phyloP scores from a whole-genome alignment of 177 flowering plant species.

The Telopea speciosissima region DNA sequence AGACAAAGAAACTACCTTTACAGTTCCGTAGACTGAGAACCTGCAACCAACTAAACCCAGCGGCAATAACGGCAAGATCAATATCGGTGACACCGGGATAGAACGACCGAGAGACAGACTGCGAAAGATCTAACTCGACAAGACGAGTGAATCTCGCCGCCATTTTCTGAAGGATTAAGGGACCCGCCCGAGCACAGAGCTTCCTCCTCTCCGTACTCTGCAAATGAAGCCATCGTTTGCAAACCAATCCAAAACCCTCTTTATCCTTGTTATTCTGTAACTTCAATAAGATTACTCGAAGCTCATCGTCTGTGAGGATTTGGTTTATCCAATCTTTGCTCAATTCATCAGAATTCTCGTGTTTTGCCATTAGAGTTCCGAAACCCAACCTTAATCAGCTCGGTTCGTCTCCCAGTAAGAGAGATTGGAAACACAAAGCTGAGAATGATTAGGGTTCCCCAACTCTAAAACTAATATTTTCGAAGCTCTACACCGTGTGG shows the following conservation, averaged over 20 bases:
- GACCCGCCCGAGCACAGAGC: conserved; percentile 81
- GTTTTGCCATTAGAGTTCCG: conserved; percentile 11
- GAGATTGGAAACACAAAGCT: background rate
- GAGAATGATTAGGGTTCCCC: background rate
- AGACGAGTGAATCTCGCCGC: conserved; percentile 61
- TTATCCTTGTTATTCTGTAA: conserved; percentile 54
- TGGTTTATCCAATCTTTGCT: conserved; percentile 54
- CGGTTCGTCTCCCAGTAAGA: background rate
- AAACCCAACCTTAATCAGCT: background rate
- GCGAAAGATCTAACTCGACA: conserved; percentile 66
- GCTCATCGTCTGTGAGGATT: conserved; percentile 71
- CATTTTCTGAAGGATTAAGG: conserved; percentile 64
- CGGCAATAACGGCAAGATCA: conserved; percentile 71
- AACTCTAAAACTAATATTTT: background rate
- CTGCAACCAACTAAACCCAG: conserved; percentile 49
- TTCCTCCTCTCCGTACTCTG: conserved; percentile 82
- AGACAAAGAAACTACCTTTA: conserved; percentile 40
- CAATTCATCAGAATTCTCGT: background rate
- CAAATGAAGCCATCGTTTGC: conserved; percentile 76
- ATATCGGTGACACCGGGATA: conserved; percentile 84
- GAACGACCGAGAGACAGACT: conserved; percentile 73
- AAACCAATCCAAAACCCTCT: conserved; percentile 71
- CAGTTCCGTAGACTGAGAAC: conserved; percentile 57
- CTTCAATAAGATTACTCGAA: conserved; percentile 50
- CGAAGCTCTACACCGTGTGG: background rate